A percentile compares a stretch with the other conserved stretches of the same genome.
Evolutionary conservation across 2,329 filamentous ascomycete genomes (phyloP).

Genomic region (Curvularia spicifera): DNA sequence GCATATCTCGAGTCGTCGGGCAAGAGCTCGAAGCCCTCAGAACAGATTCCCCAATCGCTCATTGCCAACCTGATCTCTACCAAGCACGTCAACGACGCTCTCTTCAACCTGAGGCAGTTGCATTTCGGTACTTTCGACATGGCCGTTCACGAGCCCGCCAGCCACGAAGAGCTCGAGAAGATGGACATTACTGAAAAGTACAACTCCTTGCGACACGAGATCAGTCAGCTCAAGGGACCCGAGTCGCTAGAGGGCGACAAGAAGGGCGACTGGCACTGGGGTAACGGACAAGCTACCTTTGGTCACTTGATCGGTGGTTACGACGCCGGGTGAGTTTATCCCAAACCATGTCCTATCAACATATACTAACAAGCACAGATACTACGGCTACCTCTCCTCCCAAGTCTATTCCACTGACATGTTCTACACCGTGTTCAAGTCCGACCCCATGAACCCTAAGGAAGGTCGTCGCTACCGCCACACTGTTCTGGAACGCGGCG

Average conservation of each 20-base stretch:
- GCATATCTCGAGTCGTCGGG: constrained; percentile 54
- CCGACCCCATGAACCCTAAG: constrained; percentile 76
- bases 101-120: constrained; percentile 79
- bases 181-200: constrained; percentile 71
- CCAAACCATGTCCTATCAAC: not conserved
- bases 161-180: constrained; percentile 71
- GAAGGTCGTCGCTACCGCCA: constrained; percentile 79
- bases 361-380: constrained; percentile 47
- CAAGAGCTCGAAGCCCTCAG: constrained; percentile 54
- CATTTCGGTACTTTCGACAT: constrained; percentile 86
- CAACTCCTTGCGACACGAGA: constrained; percentile 74
- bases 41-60: constrained; percentile 75
- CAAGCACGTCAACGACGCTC: constrained; percentile 80
- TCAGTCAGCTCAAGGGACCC: constrained; percentile 75
- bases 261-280: constrained; percentile 63
- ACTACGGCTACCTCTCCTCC: constrained; percentile 71
- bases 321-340: constrained; percentile 67
- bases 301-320: constrained; percentile 85
- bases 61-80: constrained; percentile 76
- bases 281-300: constrained; percentile 79
- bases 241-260: constrained; percentile 63
- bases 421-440: constrained; percentile 81
- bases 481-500: constrained; percentile 78
- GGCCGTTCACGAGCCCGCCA: constrained; percentile 74
- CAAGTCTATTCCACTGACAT: constrained; percentile 86